These are phyloP conservation scores for Xanthoconium purpureum DNA, from an alignment of 768 basidiomycete genomes.

Conservation along the genomic window DNA sequence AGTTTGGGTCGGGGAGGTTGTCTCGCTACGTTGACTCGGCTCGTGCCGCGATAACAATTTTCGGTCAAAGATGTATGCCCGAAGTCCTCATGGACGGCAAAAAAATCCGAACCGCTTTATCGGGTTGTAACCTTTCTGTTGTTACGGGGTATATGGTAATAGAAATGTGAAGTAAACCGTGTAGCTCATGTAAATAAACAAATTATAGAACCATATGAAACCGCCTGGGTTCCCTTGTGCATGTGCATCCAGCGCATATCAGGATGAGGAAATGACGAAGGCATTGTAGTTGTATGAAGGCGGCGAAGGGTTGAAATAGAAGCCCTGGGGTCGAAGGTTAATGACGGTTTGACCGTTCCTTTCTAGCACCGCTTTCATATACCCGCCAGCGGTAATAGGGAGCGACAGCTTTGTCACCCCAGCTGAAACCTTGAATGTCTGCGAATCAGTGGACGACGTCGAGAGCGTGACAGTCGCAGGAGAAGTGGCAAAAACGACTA, in stretches of 20 bases:
- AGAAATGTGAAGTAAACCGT: no score
- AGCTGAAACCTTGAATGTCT: slow-evolving; percentile 48
- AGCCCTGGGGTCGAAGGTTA: slow-evolving; percentile 45
- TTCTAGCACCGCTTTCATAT: slow-evolving; percentile 46
- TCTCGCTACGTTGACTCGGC: no score
- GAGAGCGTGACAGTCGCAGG: slow-evolving; percentile 56
- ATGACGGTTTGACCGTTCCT: slow-evolving; percentile 49
- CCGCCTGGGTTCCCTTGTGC: neutral
- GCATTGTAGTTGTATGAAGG: slow-evolving; percentile 69
- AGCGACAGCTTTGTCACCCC: slow-evolving; percentile 65
- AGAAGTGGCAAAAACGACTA: slow-evolving; percentile 57
- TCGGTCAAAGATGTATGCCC: no score
- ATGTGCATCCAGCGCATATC: slow-evolving; percentile 7
- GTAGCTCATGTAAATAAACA: no score
- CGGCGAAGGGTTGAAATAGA: slow-evolving; percentile 54
- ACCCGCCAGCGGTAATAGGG: slow-evolving; percentile 49
- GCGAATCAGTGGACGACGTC: slow-evolving; percentile 40
- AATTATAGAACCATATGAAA: neutral
- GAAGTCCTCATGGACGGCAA: no score
- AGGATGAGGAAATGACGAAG: slow-evolving; percentile 47
- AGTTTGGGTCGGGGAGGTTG: no score
- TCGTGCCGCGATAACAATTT: no score
- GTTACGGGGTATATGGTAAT: neutral
- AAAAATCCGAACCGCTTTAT: no score
- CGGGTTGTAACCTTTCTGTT: no score